Evolutionary conservation across 2,329 filamentous ascomycete genomes (phyloP).

Genomic region (Xylariales sp.): DNA sequence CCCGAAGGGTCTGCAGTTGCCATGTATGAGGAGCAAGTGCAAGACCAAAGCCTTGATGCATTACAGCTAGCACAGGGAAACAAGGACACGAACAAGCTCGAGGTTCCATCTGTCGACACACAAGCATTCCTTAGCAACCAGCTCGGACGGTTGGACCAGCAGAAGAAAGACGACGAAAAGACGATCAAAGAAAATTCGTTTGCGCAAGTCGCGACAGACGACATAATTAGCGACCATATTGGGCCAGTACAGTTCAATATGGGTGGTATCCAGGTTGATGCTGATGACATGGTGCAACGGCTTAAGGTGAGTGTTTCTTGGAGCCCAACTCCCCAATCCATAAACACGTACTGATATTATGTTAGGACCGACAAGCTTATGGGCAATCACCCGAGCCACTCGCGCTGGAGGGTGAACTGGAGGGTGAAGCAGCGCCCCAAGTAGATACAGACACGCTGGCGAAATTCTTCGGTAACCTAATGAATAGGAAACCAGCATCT

Average conservation of each 20-base stretch:
- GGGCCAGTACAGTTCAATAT: slow-evolving; percentile 98
- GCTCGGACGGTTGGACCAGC: slow-evolving; percentile 77
- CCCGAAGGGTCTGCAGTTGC: slow-evolving; percentile 72
- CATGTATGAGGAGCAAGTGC: slow-evolving; percentile 82
- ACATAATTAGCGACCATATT: slow-evolving; percentile 79
- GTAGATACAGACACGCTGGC: slow-evolving; percentile 69
- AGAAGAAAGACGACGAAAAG: slow-evolving; percentile 65
- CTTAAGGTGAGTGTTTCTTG: slow-evolving; percentile 73
- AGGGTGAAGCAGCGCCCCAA: slow-evolving; percentile 53
- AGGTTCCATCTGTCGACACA: slow-evolving; percentile 77
- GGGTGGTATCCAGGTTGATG: slow-evolving; percentile 95
- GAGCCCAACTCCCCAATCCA: neutral
- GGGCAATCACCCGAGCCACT: slow-evolving; percentile 59
- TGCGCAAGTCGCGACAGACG: slow-evolving; percentile 49
- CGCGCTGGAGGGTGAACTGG: slow-evolving; percentile 52
- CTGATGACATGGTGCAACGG: slow-evolving; percentile 90
- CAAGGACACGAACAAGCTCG: slow-evolving; percentile 60
- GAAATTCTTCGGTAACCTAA: slow-evolving; percentile 69
- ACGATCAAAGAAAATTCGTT: slow-evolving; percentile 50
- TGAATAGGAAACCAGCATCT: slow-evolving; percentile 62
- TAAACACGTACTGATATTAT: slow-evolving; percentile 42
- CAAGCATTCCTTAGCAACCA: slow-evolving; percentile 83
- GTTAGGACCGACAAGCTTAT: slow-evolving; percentile 68
- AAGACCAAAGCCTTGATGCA: slow-evolving; percentile 75
- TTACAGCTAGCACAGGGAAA: slow-evolving; percentile 65